Evolutionary conservation across 495 filamentous ascomycete genomes (phyloP).

Genomic region (Sordaria brevicollis): DNA sequence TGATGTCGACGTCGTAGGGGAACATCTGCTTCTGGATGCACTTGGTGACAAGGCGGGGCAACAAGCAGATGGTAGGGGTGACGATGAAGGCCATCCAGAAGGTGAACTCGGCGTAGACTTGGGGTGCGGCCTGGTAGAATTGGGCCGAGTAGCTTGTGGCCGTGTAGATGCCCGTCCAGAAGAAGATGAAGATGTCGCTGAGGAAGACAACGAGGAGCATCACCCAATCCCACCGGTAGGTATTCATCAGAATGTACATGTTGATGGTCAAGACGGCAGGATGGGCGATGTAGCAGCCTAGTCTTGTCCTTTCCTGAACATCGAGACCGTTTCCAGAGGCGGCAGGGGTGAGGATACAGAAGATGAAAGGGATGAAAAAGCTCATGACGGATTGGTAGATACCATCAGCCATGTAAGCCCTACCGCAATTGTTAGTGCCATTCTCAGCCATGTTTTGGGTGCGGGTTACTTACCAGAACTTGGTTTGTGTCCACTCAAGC

Average conservation of each 20-base stretch:
- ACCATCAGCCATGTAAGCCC: constrained; percentile 93
- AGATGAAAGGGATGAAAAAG: constrained; percentile 84
- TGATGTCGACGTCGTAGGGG: constrained; percentile 88
- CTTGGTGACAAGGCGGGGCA: constrained; percentile 81
- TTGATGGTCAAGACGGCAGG: constrained; percentile 82
- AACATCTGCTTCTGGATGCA: constrained; percentile 84
- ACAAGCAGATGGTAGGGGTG: constrained; percentile 65
- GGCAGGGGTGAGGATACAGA: constrained; percentile 59
- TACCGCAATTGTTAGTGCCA: constrained; percentile 27
- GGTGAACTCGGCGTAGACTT: constrained; percentile 68
- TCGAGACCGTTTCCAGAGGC: constrained; percentile 57
- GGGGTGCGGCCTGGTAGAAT: constrained; percentile 68
- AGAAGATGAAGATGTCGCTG: constrained; percentile 81
- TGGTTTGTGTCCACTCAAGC: constrained; percentile 90
- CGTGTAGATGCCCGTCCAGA: constrained; percentile 94
- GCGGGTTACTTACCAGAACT: constrained; percentile 71
- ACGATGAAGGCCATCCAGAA: constrained; percentile 81
- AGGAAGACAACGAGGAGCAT: constrained; percentile 68
- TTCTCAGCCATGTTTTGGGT: neutral
- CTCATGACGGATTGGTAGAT: constrained; percentile 86
- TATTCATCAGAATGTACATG: constrained; percentile 88
- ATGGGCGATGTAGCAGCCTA: constrained; percentile 73
- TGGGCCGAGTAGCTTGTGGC: constrained; percentile 49
- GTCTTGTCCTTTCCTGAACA: constrained; percentile 63
- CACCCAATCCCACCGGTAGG: constrained; percentile 96